Conservation (phyloP, 2,329 filamentous ascomycete species). For the Hypoxylon sp. region DNA sequence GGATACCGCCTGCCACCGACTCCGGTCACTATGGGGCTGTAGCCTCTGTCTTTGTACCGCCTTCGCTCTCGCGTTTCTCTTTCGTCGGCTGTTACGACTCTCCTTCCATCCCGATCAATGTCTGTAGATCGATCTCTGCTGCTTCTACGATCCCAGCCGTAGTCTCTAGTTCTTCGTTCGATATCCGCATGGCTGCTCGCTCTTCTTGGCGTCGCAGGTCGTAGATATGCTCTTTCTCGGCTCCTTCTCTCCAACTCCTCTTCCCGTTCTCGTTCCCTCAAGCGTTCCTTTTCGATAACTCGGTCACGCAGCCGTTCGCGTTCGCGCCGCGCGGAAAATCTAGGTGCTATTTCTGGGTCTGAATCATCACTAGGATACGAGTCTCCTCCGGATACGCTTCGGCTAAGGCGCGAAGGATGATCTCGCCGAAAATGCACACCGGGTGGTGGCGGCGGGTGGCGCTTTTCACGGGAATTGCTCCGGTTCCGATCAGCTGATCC, state of each 20-base stretch:
- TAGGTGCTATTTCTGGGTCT: constrained; percentile 46
- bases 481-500: constrained; percentile 51
- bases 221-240: constrained; percentile 50
- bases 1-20: constrained; percentile 53
- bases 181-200: constrained; percentile 54
- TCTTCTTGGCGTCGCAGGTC: constrained; percentile 48
- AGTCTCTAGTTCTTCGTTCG: constrained; percentile 49
- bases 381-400: constrained; percentile 51
- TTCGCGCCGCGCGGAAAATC: constrained; percentile 46
- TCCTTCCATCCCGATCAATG: constrained; percentile 54
- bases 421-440: constrained; percentile 48
- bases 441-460: constrained; percentile 29
- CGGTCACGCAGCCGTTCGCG: constrained; percentile 49
- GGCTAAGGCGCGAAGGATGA: constrained; percentile 45
- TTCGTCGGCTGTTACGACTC: constrained; percentile 50
- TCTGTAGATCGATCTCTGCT: constrained; percentile 50
- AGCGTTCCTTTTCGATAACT: constrained; percentile 44
- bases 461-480: constrained; percentile 53
- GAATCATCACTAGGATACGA: constrained; percentile 52
- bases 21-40: constrained; percentile 45
- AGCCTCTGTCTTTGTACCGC: constrained; percentile 47
- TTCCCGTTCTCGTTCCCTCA: constrained; percentile 44
- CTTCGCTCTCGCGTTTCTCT: constrained; percentile 50
- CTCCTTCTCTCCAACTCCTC: constrained; percentile 50
- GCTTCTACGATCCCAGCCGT: constrained; percentile 48